phyloP scores from a whole-genome alignment of 75 land plant genomes.

The Pinus albicaulis region DNA sequence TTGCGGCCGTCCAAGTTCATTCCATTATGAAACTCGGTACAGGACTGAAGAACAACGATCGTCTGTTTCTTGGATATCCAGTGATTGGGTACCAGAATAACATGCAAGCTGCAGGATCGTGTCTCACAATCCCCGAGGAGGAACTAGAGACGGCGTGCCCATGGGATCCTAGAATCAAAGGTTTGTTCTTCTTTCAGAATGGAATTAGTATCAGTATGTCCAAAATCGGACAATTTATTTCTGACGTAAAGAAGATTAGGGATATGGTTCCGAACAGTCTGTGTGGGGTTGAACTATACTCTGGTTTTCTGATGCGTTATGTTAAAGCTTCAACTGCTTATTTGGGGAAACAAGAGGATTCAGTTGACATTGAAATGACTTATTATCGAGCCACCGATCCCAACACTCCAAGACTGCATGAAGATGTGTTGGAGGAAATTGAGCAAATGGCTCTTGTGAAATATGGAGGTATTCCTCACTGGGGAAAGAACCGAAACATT shows the following conservation, averaged over 20 bases:
- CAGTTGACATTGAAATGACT: slow-evolving; percentile 14
- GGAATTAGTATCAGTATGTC: too few species aligned
- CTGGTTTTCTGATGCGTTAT: slow-evolving; percentile 14
- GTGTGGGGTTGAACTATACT: slow-evolving; percentile 20
- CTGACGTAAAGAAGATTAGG: slow-evolving; percentile 10
- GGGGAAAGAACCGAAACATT: slow-evolving; percentile 28
- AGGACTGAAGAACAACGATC: slow-evolving; percentile 15
- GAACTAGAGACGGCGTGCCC: not conserved
- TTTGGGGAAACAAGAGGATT: slow-evolving; percentile 10
- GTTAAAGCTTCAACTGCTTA: slow-evolving; percentile 9
- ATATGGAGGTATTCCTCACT: slow-evolving; percentile 29
- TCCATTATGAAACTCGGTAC: slow-evolving; percentile 1
- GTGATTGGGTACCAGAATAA: slow-evolving; percentile 26
- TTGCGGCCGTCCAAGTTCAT: slow-evolving; percentile 1
- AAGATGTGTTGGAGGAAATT: slow-evolving; percentile 26
- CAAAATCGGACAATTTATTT: too few species aligned
- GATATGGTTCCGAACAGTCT: slow-evolving; percentile 2
- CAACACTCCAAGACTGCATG: slow-evolving; percentile 4
- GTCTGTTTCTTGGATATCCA: slow-evolving; percentile 25
- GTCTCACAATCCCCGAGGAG: not conserved
- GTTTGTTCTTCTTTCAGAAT: too few species aligned
- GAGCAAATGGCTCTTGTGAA: slow-evolving; percentile 27
- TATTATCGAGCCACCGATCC: slow-evolving; percentile 13
- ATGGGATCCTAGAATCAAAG: slow-evolving; percentile 5
- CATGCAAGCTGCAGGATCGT: slow-evolving; percentile 22